Evolutionary conservation across 2,329 filamentous ascomycete species (phyloP).

Genomic region (Tolypocladium ophioglossoides): DNA sequence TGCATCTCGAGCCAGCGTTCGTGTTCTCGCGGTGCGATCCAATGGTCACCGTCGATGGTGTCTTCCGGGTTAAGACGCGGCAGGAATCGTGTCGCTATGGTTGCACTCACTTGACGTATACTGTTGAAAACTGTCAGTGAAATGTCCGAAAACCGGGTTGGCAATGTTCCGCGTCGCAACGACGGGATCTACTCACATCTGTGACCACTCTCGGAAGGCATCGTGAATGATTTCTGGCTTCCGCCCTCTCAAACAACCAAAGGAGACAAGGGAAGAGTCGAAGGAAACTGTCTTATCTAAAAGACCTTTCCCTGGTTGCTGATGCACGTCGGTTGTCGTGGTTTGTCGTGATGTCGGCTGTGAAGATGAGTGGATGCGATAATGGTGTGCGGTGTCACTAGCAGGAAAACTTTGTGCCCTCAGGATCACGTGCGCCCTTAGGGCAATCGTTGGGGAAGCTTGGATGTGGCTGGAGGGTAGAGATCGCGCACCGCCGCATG

Average conservation of each 20-base stretch:
- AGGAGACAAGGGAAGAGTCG: conserved; percentile 27
- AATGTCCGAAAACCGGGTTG: not conserved
- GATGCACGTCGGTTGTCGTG: conserved; percentile 24
- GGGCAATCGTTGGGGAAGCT: conserved; percentile 11
- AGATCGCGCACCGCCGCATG: not conserved
- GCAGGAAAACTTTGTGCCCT: conserved; percentile 25
- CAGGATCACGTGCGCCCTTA: conserved; percentile 22
- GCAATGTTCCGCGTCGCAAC: not conserved
- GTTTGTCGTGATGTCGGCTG: conserved; percentile 27
- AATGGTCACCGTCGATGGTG: not conserved
- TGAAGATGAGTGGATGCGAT: conserved; percentile 22
- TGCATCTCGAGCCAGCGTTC: conserved; percentile 1
- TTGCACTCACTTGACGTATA: conserved; percentile 78
- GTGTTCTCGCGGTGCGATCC: not conserved
- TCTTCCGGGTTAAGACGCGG: not conserved
- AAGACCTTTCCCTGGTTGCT: conserved; percentile 32
- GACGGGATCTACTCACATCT: conserved; percentile 56
- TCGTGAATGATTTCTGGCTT: conserved; percentile 49
- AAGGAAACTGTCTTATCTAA: conserved; percentile 32
- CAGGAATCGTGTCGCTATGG: not conserved
- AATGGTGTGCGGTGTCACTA: conserved; percentile 23
- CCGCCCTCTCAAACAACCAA: conserved; percentile 36
- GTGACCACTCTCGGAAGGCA: conserved; percentile 83
- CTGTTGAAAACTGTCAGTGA: conserved; percentile 38
- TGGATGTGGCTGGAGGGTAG: not conserved